A percentile compares a stretch with the other conserved stretches of the same genome.
Conservation (phyloP, 306 rosid species). For the Mimosa pudica region DNA sequence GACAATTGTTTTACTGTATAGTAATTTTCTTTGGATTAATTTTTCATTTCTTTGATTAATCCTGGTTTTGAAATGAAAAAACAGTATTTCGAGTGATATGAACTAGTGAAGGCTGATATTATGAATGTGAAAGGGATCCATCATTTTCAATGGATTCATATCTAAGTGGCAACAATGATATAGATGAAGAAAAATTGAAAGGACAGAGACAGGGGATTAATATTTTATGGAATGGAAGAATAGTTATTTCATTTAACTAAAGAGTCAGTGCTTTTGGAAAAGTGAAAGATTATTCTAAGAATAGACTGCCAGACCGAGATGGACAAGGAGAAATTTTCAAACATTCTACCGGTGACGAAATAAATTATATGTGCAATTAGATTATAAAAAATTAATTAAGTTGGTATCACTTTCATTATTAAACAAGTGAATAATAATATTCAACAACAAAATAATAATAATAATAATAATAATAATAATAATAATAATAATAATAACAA, state of each 20-base stretch:
- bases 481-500: background rate
- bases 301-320: background rate
- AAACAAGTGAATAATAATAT: constrained; percentile 31
- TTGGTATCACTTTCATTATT: background rate
- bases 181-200: background rate
- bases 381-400: background rate
- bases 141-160: background rate
- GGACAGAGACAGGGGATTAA: background rate
- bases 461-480: background rate
- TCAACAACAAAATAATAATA: background rate
- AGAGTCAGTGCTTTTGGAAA: background rate
- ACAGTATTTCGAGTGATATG: background rate
- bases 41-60: background rate
- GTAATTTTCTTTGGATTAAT: too few species aligned
- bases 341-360: constrained; percentile 10
- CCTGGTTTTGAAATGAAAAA: too few species aligned
- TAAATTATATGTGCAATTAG: background rate
- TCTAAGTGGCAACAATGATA: background rate
- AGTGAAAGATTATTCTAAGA: background rate
- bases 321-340: constrained; percentile 24
- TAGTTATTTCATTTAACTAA: background rate
- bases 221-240: too few species aligned
- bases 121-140: background rate
- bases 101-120: background rate
- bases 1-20: too few species aligned